phyloP scores from a whole-genome alignment of 2,329 filamentous ascomycete species.

The Arthrobotrys musiformis region DNA sequence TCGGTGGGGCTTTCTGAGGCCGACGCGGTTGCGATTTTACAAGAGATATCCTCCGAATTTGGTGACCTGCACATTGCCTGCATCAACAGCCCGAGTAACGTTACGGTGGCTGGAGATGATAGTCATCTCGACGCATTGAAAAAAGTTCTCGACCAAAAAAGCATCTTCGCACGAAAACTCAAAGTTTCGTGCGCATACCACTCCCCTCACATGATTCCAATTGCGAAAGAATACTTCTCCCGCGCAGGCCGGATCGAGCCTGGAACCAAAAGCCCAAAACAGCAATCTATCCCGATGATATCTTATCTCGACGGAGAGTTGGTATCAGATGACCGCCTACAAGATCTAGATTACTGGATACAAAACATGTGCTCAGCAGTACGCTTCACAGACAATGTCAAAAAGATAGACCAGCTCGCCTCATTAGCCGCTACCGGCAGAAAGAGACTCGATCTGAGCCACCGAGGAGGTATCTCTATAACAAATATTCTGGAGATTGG shows the following conservation, averaged over 20 bases:
- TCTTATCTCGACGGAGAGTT: conserved; percentile 38
- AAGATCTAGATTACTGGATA: conserved; percentile 31
- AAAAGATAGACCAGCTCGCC: conserved; percentile 4
- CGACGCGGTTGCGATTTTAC: conserved; percentile 57
- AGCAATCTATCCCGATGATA: conserved; percentile 13
- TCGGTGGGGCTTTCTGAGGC: conserved; percentile 61
- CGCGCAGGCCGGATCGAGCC: conserved; percentile 14
- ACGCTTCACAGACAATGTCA: conserved; percentile 17
- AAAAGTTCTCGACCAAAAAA: conserved; percentile 47
- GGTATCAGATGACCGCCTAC: conserved; percentile 16
- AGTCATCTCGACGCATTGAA: conserved; percentile 55
- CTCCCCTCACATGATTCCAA: conserved; percentile 62
- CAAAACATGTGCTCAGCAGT: conserved; percentile 30
- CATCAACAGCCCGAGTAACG: conserved; percentile 60
- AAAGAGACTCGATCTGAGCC: conserved; percentile 1
- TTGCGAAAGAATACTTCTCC: neutral
- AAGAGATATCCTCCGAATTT: neutral
- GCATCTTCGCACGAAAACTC: neutral
- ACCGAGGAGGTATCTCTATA: neutral
- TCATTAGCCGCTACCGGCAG: neutral
- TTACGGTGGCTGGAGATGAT: conserved; percentile 60
- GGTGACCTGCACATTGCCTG: conserved; percentile 38
- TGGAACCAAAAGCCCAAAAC: neutral
- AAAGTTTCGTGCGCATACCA: conserved; percentile 62
- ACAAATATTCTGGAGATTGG: conserved; percentile 25